A percentile compares a stretch with the other conserved stretches of the same genome.
Evolutionary conservation across 78 protist species (phyloP).

Genomic region (Dictyostelium discoideum): dicty_2.7 NC_007088.5:2322001-2322500

Average conservation of each 20-base stretch:
- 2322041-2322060: conserved; percentile 60
- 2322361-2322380: too few species aligned
- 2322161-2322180: background rate
- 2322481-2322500: too few species aligned
- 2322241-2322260: background rate
- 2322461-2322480: too few species aligned
- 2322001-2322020: conserved; percentile 12
- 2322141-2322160: background rate
- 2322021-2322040: background rate
- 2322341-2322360: too few species aligned
- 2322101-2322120: background rate
- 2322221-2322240: background rate
- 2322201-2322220: background rate
- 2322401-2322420: too few species aligned
- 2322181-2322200: background rate
- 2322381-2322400: too few species aligned
- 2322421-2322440: too few species aligned
- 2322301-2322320: too few species aligned
- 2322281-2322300: too few species aligned
- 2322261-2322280: too few species aligned
- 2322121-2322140: background rate
- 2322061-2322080: conserved; percentile 13
- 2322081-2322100: background rate
- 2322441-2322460: too few species aligned
- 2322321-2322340: too few species aligned